phyloP scores from a whole-genome alignment of 2,329 filamentous ascomycete genomes.

The Diplocarpon mali region DNA sequence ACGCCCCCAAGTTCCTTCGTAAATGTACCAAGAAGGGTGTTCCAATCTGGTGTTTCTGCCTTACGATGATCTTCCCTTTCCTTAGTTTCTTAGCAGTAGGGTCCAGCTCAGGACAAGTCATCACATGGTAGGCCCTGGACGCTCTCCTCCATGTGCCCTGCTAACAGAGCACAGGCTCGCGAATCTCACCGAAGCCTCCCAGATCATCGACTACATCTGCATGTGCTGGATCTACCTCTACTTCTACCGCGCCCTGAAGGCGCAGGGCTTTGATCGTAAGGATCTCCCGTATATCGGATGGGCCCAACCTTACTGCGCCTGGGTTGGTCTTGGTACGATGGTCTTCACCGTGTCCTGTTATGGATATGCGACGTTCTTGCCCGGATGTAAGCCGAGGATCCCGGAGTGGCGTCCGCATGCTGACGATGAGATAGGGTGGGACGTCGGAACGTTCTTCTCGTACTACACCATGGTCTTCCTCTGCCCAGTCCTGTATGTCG shows the following conservation, averaged over 20 bases:
- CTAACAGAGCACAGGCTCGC: constrained; percentile 22
- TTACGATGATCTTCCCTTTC: constrained; percentile 54
- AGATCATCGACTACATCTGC: constrained; percentile 60
- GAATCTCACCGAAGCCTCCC: constrained; percentile 57
- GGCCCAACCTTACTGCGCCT: constrained; percentile 56
- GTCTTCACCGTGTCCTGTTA: constrained; percentile 61
- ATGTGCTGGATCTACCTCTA: constrained; percentile 60
- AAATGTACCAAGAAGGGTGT: constrained; percentile 52
- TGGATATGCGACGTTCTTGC: constrained; percentile 65
- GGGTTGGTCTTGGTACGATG: constrained; percentile 45
- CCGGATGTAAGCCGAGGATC: constrained; percentile 29
- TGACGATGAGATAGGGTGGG: constrained; percentile 40
- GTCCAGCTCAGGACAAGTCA: constrained; percentile 33
- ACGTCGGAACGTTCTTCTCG: constrained; percentile 55
- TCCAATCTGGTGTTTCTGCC: constrained; percentile 50
- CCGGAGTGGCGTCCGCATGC: neutral
- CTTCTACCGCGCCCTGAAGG: constrained; percentile 57
- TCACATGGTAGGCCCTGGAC: constrained; percentile 26
- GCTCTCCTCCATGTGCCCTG: neutral
- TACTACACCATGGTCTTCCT: constrained; percentile 58
- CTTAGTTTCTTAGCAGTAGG: constrained; percentile 58
- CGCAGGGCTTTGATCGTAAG: constrained; percentile 54
- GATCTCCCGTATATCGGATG: constrained; percentile 51
- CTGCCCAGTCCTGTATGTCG: constrained; percentile 45
- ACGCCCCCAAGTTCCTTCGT: constrained; percentile 51